These are phyloP conservation scores for Taiozyma sp. DNA, from an alignment of 1,139 yeast genomes.

Conservation along the genomic window DNA sequence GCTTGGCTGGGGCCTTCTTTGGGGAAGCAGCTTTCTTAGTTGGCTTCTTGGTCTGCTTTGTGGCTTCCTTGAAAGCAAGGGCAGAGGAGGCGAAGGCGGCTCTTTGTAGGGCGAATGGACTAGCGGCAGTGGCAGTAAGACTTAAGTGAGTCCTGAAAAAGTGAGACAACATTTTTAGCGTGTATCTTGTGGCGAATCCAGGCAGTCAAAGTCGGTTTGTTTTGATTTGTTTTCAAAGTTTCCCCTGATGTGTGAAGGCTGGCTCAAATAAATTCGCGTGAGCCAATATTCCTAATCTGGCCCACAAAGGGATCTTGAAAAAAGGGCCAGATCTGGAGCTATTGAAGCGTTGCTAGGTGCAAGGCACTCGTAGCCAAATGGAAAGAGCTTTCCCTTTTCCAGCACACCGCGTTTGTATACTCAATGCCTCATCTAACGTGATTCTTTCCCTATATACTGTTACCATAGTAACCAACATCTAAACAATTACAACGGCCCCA, in stretches of 20 bases:
- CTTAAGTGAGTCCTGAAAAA: not conserved
- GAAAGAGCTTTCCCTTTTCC: no score
- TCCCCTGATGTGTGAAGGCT: not conserved
- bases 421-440: not conserved
- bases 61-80: slow-evolving; percentile 4
- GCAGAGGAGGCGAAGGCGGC: slow-evolving; percentile 10
- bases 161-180: not conserved
- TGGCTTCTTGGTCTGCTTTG: slow-evolving; percentile 5
- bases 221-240: not conserved
- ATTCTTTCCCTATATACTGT: not conserved
- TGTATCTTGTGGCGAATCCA: not conserved
- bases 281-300: not conserved
- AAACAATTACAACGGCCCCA: no score
- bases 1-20: slow-evolving; percentile 1
- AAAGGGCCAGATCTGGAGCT: not conserved
- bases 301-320: not conserved
- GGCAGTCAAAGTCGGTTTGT: not conserved
- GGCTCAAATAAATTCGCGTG: not conserved
- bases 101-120: slow-evolving; percentile 1
- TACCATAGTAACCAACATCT: not conserved
- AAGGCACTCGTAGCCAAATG: no score
- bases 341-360: no score
- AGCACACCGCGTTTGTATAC: no score
- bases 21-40: slow-evolving; percentile 3
- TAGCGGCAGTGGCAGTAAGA: slow-evolving; percentile 1